A percentile compares a stretch with the other conserved stretches of the same genome.
phyloP scores from a whole-genome alignment of 2,329 filamentous ascomycete genomes.

The Fusarium sambucinum region DNA sequence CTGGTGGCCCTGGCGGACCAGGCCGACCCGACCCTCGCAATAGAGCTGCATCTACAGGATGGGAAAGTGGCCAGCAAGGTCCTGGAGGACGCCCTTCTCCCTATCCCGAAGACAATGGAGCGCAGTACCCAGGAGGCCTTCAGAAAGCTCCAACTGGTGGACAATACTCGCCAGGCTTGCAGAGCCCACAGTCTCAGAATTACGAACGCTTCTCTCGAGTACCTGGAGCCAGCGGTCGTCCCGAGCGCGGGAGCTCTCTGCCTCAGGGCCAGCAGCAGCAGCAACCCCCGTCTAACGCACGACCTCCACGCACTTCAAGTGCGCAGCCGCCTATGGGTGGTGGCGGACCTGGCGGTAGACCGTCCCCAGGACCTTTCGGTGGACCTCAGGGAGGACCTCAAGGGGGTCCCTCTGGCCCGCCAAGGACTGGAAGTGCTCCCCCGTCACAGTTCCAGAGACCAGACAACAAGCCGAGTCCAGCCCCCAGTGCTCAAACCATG shows the following conservation, averaged over 20 bases:
- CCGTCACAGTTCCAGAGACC: constrained; percentile 50
- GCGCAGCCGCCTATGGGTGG: constrained; percentile 40
- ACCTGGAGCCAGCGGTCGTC: constrained; percentile 49
- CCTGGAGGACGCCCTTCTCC: constrained; percentile 44
- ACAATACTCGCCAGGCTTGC: constrained; percentile 41
- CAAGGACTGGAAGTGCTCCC: constrained; percentile 55
- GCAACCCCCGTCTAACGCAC: constrained; percentile 25
- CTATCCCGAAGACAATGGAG: constrained; percentile 43
- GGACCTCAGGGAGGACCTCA: constrained; percentile 36
- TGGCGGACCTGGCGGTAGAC: constrained; percentile 40
- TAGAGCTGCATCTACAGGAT: constrained; percentile 59
- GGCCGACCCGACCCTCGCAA: constrained; percentile 54
- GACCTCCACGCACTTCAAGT: constrained; percentile 44
- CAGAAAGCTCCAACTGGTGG: constrained; percentile 47
- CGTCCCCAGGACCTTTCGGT: constrained; percentile 42
- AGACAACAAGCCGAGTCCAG: constrained; percentile 48
- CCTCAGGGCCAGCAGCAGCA: constrained; percentile 42
- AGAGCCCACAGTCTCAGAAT: constrained; percentile 38
- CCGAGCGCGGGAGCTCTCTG: constrained; percentile 53
- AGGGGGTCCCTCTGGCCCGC: constrained; percentile 32
- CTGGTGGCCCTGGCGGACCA: constrained; percentile 53
- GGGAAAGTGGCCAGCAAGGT: constrained; percentile 52
- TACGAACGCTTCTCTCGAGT: constrained; percentile 51
- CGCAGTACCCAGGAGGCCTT: constrained; percentile 48
- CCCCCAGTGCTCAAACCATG: constrained; percentile 53